Conservation (phyloP, 306 rosid species). For the Acacia crassicarpa region DNA sequence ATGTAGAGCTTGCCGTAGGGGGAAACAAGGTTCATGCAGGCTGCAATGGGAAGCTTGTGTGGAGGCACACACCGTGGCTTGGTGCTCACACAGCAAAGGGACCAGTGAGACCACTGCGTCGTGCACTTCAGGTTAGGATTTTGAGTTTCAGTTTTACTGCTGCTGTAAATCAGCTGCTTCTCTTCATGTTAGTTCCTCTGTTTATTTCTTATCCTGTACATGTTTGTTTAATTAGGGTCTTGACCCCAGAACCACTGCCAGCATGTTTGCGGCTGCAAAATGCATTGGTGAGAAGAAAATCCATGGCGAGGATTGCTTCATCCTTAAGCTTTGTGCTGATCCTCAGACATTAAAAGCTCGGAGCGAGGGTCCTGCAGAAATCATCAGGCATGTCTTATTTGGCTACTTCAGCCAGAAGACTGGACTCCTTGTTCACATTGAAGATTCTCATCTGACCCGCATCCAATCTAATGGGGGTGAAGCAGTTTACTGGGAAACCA, state of each 20-base stretch:
- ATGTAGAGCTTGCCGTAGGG: conserved; percentile 95
- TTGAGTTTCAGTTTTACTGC: neutral
- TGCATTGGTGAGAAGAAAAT: conserved; percentile 95
- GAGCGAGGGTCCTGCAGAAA: conserved; percentile 98
- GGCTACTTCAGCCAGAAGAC: conserved; percentile 99
- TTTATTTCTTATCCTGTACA: neutral
- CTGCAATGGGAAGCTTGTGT: conserved; percentile 92
- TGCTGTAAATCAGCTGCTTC: neutral
- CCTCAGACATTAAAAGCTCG: conserved; percentile 88
- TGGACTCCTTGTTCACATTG: conserved; percentile 90
- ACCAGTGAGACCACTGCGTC: conserved; percentile 93
- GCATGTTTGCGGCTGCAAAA: conserved; percentile 81
- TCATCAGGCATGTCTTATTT: conserved; percentile 88
- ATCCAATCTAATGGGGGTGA: conserved; percentile 89
- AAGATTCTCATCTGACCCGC: conserved; percentile 97
- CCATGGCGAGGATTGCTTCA: conserved; percentile 95
- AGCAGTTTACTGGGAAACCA: conserved; percentile 96
- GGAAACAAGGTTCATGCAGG: conserved; percentile 97
- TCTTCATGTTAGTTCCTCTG: neutral
- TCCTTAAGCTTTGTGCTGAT: conserved; percentile 88
- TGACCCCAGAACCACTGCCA: conserved; percentile 92
- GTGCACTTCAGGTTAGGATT: conserved; percentile 83
- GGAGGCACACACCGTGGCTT: conserved; percentile 99
- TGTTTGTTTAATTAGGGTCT: conserved; percentile 66
- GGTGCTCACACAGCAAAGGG: conserved; percentile 98